phyloP scores from a whole-genome alignment of 164 flowering plant species.

The Protea cynaroides region DNA sequence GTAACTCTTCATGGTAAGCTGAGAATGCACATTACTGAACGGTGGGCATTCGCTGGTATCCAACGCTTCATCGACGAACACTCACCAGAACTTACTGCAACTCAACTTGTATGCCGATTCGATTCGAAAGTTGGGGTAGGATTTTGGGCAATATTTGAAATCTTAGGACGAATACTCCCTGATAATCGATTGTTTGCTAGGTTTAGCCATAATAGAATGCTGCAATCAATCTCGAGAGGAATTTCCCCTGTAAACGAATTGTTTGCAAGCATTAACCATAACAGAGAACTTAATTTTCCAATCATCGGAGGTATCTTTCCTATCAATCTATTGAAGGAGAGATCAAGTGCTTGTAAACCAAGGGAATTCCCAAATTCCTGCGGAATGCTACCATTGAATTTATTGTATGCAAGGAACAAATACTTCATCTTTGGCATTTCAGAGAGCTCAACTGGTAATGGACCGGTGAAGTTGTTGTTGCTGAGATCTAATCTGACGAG shows the following conservation, averaged over 20 bases:
- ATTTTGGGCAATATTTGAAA: no score
- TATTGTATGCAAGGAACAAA: no score
- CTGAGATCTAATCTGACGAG: no score
- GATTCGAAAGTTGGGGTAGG: constrained; percentile 42
- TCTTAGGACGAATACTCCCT: constrained; percentile 56
- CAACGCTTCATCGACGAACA: constrained; percentile 75
- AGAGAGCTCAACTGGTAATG: no score
- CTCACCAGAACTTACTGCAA: constrained; percentile 63
- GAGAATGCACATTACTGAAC: constrained; percentile 60
- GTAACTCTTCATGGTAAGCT: constrained; percentile 62
- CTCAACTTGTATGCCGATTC: constrained; percentile 22
- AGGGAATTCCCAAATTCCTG: constrained; percentile 51
- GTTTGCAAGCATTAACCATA: constrained; percentile 87
- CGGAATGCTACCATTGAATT: constrained; percentile 60
- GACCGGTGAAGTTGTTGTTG: no score
- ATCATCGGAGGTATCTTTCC: constrained; percentile 81
- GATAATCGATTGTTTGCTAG: constrained; percentile 69
- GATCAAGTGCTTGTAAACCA: constrained; percentile 67
- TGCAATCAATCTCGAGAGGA: constrained; percentile 70
- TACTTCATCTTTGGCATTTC: no score
- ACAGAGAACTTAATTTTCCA: no score
- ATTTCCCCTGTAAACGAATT: constrained; percentile 59
- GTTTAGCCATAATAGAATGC: constrained; percentile 79
- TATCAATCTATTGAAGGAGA: constrained; percentile 56
- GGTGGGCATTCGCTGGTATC: constrained; percentile 96